Percentiles rank a stretch among this genome's conserved stretches.
phyloP scores from a whole-genome alignment of 805 yeast genomes.

The Yamadazyma scolyti region DNA sequence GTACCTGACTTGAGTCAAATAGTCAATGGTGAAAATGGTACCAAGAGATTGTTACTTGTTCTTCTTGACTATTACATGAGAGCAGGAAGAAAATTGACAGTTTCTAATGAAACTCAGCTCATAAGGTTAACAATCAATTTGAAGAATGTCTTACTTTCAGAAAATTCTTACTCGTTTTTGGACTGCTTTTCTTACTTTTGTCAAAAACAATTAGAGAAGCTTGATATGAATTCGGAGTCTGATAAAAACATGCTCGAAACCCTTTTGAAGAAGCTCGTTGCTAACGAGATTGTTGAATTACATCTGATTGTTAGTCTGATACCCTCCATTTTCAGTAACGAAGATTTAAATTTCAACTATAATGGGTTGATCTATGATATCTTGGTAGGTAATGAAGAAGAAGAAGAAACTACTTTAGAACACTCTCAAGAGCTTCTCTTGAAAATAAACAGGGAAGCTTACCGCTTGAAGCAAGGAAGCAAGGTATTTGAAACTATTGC shows the following conservation, averaged over 20 bases:
- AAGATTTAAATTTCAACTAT: conserved; percentile 1
- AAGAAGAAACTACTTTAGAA: neutral
- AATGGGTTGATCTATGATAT: conserved; percentile 6
- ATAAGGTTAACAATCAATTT: conserved; percentile 11
- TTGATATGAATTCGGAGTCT: neutral
- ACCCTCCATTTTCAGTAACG: conserved; percentile 2
- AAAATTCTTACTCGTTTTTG: conserved; percentile 5
- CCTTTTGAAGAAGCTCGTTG: conserved; percentile 6
- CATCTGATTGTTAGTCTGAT: conserved; percentile 2
- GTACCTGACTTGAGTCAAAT: conserved; percentile 7
- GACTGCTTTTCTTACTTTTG: conserved; percentile 10
- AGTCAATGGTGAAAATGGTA: conserved; percentile 4
- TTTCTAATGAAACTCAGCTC: conserved; percentile 5
- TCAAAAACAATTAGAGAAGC: conserved; percentile 5
- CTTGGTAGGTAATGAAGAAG: conserved; percentile 3
- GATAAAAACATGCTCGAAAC: conserved; percentile 1
- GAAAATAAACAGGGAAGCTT: conserved; percentile 6
- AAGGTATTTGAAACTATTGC: conserved; percentile 6
- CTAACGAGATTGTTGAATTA: conserved; percentile 6
- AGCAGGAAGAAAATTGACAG: conserved; percentile 2
- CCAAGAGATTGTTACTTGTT: conserved; percentile 4
- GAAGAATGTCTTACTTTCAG: conserved; percentile 3
- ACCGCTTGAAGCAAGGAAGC: conserved; percentile 4
- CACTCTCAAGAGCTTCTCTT: conserved; percentile 3
- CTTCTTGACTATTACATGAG: conserved; percentile 11